A percentile compares a stretch with the other conserved stretches of the same genome.
phyloP scores from a whole-genome alignment of 2,329 filamentous ascomycete species.

The Pseudodiploospora longispora region DNA sequence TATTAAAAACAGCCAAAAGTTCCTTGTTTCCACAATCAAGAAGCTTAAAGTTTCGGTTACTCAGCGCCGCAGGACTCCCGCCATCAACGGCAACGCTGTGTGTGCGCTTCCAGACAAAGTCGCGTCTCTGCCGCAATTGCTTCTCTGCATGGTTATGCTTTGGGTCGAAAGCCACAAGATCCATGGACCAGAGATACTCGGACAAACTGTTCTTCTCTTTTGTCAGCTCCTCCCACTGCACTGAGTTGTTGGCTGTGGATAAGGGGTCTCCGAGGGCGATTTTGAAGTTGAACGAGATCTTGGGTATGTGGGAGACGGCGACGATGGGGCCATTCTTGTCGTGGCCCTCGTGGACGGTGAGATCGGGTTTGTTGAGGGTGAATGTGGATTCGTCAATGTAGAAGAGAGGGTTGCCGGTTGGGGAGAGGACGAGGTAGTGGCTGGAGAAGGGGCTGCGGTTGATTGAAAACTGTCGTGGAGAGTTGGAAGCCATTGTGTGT shows the following conservation, averaged over 20 bases:
- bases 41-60: constrained; percentile 8
- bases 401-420: not conserved
- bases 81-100: constrained; percentile 6
- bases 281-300: constrained; percentile 8
- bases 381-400: constrained; percentile 3
- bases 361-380: constrained; percentile 5
- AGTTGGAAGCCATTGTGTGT: too few relatives aligned
- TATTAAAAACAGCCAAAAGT: constrained; percentile 10
- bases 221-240: constrained; percentile 10
- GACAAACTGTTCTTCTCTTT: constrained; percentile 1
- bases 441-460: not conserved
- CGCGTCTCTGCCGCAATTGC: not conserved
- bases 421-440: constrained; percentile 2
- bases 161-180: not conserved
- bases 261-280: constrained; percentile 10
- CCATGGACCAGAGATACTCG: constrained; percentile 4
- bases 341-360: constrained; percentile 8
- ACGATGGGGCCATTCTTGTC: constrained; percentile 2
- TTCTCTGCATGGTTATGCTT: not conserved
- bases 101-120: constrained; percentile 10
- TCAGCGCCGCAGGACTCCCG: not conserved
- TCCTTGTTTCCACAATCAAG: constrained; percentile 3
- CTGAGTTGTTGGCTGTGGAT: not conserved
- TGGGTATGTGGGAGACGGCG: constrained; percentile 9
- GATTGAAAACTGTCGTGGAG: not conserved